Evolutionary conservation across 768 basidiomycete genomes (phyloP).

Genomic region (Pleurotus salmoneostramineus): DNA sequence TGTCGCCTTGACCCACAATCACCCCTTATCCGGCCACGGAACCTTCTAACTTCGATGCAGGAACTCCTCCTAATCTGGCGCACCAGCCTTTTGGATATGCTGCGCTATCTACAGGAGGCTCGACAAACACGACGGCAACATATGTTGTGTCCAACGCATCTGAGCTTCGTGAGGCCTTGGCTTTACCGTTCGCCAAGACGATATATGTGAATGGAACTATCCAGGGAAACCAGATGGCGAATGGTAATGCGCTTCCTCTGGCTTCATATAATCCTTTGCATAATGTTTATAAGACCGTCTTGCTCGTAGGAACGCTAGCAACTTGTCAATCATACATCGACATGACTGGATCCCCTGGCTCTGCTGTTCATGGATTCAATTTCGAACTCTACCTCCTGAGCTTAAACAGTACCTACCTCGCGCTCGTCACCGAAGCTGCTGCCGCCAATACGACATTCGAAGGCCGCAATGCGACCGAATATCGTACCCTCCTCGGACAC

Average conservation of each 20-base stretch:
- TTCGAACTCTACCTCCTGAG: slow-evolving; percentile 13
- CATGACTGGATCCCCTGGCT: slow-evolving; percentile 10
- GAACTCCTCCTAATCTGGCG: neutral
- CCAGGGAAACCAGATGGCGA: slow-evolving; percentile 12
- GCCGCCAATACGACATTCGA: slow-evolving; percentile 14
- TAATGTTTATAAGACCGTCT: neutral
- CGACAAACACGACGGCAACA: slow-evolving; percentile 6
- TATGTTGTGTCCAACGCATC: slow-evolving; percentile 13
- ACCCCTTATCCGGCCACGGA: neutral
- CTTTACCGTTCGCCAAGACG: slow-evolving; percentile 11
- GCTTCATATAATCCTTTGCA: neutral
- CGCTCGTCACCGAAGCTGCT: slow-evolving; percentile 9
- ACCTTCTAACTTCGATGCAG: neutral
- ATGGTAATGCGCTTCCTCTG: slow-evolving; percentile 4
- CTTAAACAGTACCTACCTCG: slow-evolving; percentile 13
- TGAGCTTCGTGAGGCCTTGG: slow-evolving; percentile 12
- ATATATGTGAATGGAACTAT: slow-evolving; percentile 17
- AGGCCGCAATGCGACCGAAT: slow-evolving; percentile 15
- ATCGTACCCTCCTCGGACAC: slow-evolving; percentile 11
- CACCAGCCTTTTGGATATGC: slow-evolving; percentile 12
- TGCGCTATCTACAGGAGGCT: slow-evolving; percentile 11
- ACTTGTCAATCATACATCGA: slow-evolving; percentile 10
- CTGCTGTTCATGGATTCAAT: slow-evolving; percentile 13
- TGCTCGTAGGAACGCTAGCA: slow-evolving; percentile 3
- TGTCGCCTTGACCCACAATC: neutral